Evolutionary conservation across 2,329 filamentous ascomycete species (phyloP).

Genomic region (Paecilomyces variotii): DNA sequence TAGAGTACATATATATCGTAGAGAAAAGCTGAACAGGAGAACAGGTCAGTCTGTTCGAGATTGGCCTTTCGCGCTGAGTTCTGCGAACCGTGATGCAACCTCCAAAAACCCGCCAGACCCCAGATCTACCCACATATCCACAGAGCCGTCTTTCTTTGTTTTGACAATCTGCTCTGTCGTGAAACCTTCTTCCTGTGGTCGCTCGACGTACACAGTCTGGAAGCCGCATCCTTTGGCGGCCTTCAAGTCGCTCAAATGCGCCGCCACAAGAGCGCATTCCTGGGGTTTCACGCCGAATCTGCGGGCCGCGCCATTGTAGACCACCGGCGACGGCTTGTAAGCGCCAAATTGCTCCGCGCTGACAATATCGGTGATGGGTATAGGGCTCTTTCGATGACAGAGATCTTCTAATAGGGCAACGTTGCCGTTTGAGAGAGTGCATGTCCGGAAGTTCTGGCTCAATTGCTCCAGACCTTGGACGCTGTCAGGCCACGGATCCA

Average conservation of each 20-base stretch:
- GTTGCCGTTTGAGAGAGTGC: slow-evolving; percentile 65
- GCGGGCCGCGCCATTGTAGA: slow-evolving; percentile 57
- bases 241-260: slow-evolving; percentile 58
- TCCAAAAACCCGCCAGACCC: slow-evolving; percentile 41
- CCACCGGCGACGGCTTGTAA: slow-evolving; percentile 59
- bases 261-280: slow-evolving; percentile 65
- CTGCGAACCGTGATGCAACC: neutral
- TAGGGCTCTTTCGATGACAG: slow-evolving; percentile 41
- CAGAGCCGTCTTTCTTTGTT: slow-evolving; percentile 46
- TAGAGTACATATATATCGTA: neutral
- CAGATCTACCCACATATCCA: slow-evolving; percentile 50
- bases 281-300: slow-evolving; percentile 45
- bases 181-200: slow-evolving; percentile 56
- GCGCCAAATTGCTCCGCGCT: slow-evolving; percentile 58
- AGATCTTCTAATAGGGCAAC: slow-evolving; percentile 53
- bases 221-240: slow-evolving; percentile 54
- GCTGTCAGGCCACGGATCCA: slow-evolving; percentile 57
- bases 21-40: neutral
- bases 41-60: neutral
- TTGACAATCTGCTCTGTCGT: slow-evolving; percentile 40
- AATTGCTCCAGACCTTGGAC: slow-evolving; percentile 46
- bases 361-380: slow-evolving; percentile 53
- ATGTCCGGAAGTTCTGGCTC: slow-evolving; percentile 46
- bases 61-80: neutral
- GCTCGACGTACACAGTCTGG: slow-evolving; percentile 61